These are phyloP conservation scores for Gossypium thurberi DNA, from an alignment of 345 rosid genomes.

Conservation along the genomic window DNA sequence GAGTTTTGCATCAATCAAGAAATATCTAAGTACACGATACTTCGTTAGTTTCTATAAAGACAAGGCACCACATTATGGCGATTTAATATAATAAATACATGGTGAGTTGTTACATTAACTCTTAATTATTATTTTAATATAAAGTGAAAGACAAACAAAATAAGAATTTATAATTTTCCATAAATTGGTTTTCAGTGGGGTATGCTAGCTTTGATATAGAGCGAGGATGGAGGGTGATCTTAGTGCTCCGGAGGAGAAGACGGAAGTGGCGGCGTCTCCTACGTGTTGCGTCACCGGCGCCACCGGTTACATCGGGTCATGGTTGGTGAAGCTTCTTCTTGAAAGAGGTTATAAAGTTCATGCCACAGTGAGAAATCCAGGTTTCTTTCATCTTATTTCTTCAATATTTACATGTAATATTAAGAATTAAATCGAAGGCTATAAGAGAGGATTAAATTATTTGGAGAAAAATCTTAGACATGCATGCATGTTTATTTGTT, in stretches of 20 bases:
- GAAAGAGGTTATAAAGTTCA: constrained; percentile 52
- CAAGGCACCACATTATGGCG: background rate
- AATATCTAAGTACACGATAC: background rate
- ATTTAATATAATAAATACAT: background rate
- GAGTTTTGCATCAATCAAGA: background rate
- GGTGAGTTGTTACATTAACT: background rate
- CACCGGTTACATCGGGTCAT: constrained; percentile 69
- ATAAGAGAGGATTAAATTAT: background rate
- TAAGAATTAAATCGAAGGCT: background rate
- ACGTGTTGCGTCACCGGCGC: constrained; percentile 81
- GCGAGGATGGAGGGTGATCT: constrained; percentile 11
- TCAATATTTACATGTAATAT: background rate
- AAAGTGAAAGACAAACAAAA: background rate
- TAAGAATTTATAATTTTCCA: too few species aligned
- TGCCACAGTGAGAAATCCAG: constrained; percentile 70
- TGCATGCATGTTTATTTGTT: background rate
- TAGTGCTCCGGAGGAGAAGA: constrained; percentile 2
- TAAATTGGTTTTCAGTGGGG: background rate
- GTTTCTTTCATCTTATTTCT: constrained; percentile 17
- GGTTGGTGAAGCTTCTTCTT: constrained; percentile 71
- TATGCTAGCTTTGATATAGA: background rate
- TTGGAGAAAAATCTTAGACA: background rate
- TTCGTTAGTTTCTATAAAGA: background rate
- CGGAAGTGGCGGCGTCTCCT: constrained; percentile 2
- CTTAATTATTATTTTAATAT: background rate